Evolutionary conservation across 495 filamentous ascomycete species (phyloP), one percentile per base, ranked within the genome.

Genomic region (Lasiosphaeriaceae sp.): DNA sequence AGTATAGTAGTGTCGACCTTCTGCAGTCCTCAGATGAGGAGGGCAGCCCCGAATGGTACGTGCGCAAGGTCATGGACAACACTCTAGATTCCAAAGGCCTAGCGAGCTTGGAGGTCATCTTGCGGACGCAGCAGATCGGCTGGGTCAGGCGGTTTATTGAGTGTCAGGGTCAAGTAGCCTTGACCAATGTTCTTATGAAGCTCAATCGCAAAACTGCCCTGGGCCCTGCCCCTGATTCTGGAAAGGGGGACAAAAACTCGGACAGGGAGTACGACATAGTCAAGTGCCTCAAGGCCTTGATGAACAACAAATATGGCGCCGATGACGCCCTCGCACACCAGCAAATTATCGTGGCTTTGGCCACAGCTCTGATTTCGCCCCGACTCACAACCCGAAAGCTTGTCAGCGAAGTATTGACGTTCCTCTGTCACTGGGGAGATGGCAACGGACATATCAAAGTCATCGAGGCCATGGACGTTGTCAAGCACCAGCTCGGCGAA

Each of bases 291-390:
- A 98, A 97, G 73, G 90, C 91, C 47, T 72, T 97, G 47, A 95
- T 97, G 88, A 98, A 98, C 81, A 98, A 96, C 80, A 96, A 96
- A 66, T 97, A 93, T 72, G 94, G 94, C 46, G 95, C 94, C 29
- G 95, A 98, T 63, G 92, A 98, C 80, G 94, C 95, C n/a, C 78
- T 98, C 47, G 75, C 80, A 35, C 94, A 98, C 69, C 88, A 94
- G 64, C 86, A 90, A 63, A 88, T 97, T 56, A 86, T 97, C 54
- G 87, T 91, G 52, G 89, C 95, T 11, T 81, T 98, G 35, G 90
- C 88, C 51, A 93, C 84, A 47, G 96, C 90, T 22, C 75, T 98
- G 46, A 87, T 90, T 35, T 96, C 92, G 0, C 90, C 93, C 5
- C 86, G 94, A 43, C 77, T 98, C 49, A 92, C 91, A 26, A 97